Conservation (phyloP, 106 monocot species). For the Dendrobium huoshanense region DNA sequence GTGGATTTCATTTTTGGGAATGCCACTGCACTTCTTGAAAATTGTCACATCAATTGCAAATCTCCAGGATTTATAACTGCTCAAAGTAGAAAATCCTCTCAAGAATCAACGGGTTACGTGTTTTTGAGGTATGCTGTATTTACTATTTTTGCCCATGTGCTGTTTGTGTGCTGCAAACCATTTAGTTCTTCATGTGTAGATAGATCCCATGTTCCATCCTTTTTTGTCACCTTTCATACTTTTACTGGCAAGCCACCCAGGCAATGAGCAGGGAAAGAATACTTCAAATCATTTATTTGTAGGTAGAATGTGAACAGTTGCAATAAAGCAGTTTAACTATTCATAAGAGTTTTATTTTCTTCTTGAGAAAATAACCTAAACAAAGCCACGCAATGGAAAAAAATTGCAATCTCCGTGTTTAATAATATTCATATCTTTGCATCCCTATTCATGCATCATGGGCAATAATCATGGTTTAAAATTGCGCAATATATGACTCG, state of each 20-base stretch:
- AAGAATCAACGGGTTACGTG: slow-evolving; percentile 86
- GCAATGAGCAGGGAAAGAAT: not conserved
- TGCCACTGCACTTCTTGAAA: slow-evolving; percentile 84
- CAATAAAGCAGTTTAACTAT: not conserved
- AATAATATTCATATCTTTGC: not conserved
- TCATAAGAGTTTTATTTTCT: not conserved
- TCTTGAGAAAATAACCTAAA: not conserved
- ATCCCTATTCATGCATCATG: not conserved
- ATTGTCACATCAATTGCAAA: slow-evolving; percentile 96
- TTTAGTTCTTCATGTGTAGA: not conserved
- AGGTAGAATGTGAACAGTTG: not conserved
- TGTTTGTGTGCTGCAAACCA: not conserved
- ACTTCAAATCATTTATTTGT: not conserved
- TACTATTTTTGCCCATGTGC: not conserved
- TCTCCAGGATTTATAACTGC: slow-evolving; percentile 89
- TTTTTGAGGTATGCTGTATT: slow-evolving; percentile 53
- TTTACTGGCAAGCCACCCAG: not conserved
- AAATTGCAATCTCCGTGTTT: not conserved
- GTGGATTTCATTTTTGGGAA: slow-evolving; percentile 97
- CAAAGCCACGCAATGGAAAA: not conserved
- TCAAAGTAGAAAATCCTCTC: slow-evolving; percentile 86
- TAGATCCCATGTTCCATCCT: not conserved
- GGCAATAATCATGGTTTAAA: not conserved
- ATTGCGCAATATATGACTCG: too few relatives aligned
- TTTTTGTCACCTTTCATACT: not conserved